Base-by-base conservation (phyloP, 352 stramenopile species). In the Phytophthora syringae region DNA sequence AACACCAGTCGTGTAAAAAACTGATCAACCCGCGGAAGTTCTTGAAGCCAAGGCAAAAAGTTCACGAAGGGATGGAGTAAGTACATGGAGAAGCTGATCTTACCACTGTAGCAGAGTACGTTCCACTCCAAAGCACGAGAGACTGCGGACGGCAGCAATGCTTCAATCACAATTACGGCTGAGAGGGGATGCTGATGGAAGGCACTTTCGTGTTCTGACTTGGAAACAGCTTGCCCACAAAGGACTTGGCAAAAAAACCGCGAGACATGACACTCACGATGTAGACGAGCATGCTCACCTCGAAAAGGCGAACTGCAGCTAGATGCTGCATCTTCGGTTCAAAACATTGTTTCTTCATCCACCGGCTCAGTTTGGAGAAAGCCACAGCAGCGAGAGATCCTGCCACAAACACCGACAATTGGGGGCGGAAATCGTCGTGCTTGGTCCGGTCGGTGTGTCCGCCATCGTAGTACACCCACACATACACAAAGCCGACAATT, bases 11-110 rank as follows among this genome's bases (percentile, higher is more conserved):
- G 42, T 13, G 52, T 30, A 28, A 54, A 22, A n/a, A 55, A 47
- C 16, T 62, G 54, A 21, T 62, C 54, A 4, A 62, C 39, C 13
- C 55, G 55, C 20, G 43, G 32, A 0, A 63, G 28, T 24, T 40
- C n/a, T 1, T 2, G 5, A 21, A 59, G 37, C 24, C 16, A 59
- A n/a, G 52, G 52, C 52, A n/a, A 43, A 37, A 59, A 72, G 22
- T 75, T 57, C 10, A 76, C 48, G 24, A 74, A 81, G 12, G 27
- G 62, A 40, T 81, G 73, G 6, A 81, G 69, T 51, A 81, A 25
- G 25, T 81, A 81, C 57, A 78, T 71, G 0, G 73, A 79, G 51
- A 70, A 81, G 62, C 70, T 79, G 56, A 81, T 52, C 42, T 81
- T 78, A n/a, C 73, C 73, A 2, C 57, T 61, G 55, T 62, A 81